Evolutionary conservation across 164 flowering plant species (phyloP), one percentile per base, ranked within the genome.

Genomic region (Litsea cubeba): DNA sequence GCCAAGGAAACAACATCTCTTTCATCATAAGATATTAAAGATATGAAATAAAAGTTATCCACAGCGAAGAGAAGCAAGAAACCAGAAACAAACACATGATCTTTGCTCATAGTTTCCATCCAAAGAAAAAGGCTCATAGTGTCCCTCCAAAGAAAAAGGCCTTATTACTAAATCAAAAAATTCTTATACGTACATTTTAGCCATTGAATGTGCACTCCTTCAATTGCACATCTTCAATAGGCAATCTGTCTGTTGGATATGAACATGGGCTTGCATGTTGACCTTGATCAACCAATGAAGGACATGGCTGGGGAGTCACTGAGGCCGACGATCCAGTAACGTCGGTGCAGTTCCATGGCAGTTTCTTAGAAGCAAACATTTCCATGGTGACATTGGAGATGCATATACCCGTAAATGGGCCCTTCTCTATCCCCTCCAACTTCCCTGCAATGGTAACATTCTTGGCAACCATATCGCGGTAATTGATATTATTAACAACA

Each of bases 341-440:
- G 62, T 87, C 73, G 5, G 83, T 83, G 75, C 98, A 94, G 69
- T 81, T 87, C 97, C 98, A 93, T 49, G 71, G 88, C 50, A 78
- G 5, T 60, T 90, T 81, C 85, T 90, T 85, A 1, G 88, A 73
- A 6, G 49, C 26, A 0, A 84, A 68, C 81, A 87, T 23, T 0
- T 62, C 65, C 22, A 93, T 81, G 0, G 83, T 84, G 28, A 82
- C 89, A 83, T 92, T 87, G 10, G 97, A 92, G 22, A 92, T 81
- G 71, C 97, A 92, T 49, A 92, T 85, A 18, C 86, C 93, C 0
- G 82, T 88, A 57, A 88, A 91, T 0, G 86, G 85, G 66, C 85
- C 84, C 0, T 73, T 71, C 0, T 70, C 20, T 20, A 94, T 83
- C 17, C 98, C 98, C 0, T 76, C 91, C n/a, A 94, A 75, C 4